phyloP scores from a whole-genome alignment of 2,329 filamentous ascomycete genomes.

The Colletotrichum spinosum region DNA sequence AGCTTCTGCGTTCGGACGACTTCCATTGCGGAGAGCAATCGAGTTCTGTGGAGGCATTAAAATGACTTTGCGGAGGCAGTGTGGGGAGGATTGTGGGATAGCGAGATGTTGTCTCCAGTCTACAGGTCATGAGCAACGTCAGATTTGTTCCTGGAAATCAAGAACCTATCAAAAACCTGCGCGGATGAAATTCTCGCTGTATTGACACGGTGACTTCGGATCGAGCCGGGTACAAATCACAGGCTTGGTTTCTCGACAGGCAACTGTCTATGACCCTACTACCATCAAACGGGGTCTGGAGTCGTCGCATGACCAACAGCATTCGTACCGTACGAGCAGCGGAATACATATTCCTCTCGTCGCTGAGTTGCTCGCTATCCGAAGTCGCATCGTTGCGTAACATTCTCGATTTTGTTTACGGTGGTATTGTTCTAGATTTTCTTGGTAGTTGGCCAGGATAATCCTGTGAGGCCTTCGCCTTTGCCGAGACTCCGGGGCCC shows the following conservation, averaged over 20 bases:
- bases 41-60: slow-evolving; percentile 24
- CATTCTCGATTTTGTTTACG: too few relatives aligned
- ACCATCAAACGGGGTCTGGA: neutral
- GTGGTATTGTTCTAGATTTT: too few relatives aligned
- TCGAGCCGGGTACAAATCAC: too few relatives aligned
- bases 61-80: slow-evolving; percentile 32
- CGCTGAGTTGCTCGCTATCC: too few relatives aligned
- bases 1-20: slow-evolving; percentile 23
- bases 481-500: too few relatives aligned
- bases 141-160: neutral
- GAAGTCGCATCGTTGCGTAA: too few relatives aligned
- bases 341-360: too few relatives aligned
- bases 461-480: too few relatives aligned
- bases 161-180: neutral
- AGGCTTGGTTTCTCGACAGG: too few relatives aligned
- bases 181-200: slow-evolving; percentile 12
- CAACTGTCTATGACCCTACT: neutral
- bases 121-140: slow-evolving; percentile 7
- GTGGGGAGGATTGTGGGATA: slow-evolving; percentile 22
- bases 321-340: too few relatives aligned
- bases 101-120: slow-evolving; percentile 2
- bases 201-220: neutral
- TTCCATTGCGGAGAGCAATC: slow-evolving; percentile 13
- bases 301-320: too few relatives aligned
- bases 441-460: too few relatives aligned